Evolutionary conservation across 2,329 filamentous ascomycete species (phyloP), one percentile per base, ranked within the genome.

Genomic region (Phaeosphaeria sp.): DNA sequence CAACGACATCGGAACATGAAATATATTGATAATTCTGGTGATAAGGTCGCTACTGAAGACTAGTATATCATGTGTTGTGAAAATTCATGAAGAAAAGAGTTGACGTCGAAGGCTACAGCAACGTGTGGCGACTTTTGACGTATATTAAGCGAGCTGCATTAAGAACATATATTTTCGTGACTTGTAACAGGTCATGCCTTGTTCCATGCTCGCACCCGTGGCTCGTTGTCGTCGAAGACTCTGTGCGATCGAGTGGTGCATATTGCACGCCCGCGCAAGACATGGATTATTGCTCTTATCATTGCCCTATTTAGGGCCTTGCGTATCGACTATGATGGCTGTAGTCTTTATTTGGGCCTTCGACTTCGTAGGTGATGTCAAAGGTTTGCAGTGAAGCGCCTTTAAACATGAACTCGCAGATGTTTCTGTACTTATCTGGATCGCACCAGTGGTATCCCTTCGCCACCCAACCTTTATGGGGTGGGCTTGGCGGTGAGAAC

Each of bases 261-360:
- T 18, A 21, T 18, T 18, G n/a, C 6, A 43, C 40, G 5, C 40
- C n/a, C 30, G 30, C n/a, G 21, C 33, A 40, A 20, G 18, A 18
- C 6, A 17, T 20, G 6, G 40, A n/a, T 18, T 20, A 22, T 25
- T 17, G n/a, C 2, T 11, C 33, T 43, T 24, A 11, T 46, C 22
- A 54, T 18, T 39, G 24, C 21, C 39, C 47, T 6, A 20, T 18
- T 15, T 20, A 25, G 4, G 62, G 63, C 40, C 72, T 66, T 52
- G 64, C 62, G 54, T 77, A 81, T 65, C 73, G 74, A 24, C 77
- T 79, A 51, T 76, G 75, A 36, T 74, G 72, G n/a, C 67, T 70
- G 57, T 93, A 93, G 68, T 92, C 87, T 77, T 93, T 93, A 72
- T 87, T 87, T 2, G 90, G 90, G 0, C 90, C 91, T 24, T 84